Base-by-base conservation (phyloP, 164 flowering plant species). In the Dillenia turbinata region DNA sequence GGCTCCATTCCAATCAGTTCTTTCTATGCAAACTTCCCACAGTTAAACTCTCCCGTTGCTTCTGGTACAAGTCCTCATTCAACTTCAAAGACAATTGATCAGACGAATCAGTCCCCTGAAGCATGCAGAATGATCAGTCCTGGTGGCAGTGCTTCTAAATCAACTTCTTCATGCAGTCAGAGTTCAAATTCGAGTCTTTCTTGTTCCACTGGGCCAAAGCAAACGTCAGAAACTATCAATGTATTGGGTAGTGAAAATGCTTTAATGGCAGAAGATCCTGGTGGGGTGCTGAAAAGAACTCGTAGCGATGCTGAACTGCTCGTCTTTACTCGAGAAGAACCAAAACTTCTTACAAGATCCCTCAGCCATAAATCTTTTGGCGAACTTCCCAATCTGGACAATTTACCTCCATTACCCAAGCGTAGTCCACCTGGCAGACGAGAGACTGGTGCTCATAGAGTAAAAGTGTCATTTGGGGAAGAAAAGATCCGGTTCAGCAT, bases 401-500 rank as follows among this genome's bases (percentile, higher is more conserved):
- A 52, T 56, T 51, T 75, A 54, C 79, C 85, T 46, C 69, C 77
- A n/a, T 60, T 71, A 44, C 76, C 72, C 8, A 66, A 65, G 52
- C 56, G 49, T 15, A 49, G 62, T 12, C 22, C 33, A 52, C 64
- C 52, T 54, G 64, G 13, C 13, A 61, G 66, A 52, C 57, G 60
- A 26, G 80, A 71, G 14, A 65, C 47, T 26, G 70, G 62, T 61
- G 58, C 65, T 33, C 67, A 66, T 9, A 77, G 83, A 82, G 75
- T 85, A 13, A 92, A 89, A 78, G 94, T 75, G 19, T 68, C 72
- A 9, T 86, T 69, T 59, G 85, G 90, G 44, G 89, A 83, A 52
- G 89, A 85, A 53, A 86, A 82, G 26, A 72, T 86, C 14, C 81
- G 95, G 64, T 85, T 92, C 75, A 83, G 85, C 71, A 61, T 89